Evolutionary conservation across 495 filamentous ascomycete species (phyloP).

Genomic region (Hyaloscypha variabilis): DNA sequence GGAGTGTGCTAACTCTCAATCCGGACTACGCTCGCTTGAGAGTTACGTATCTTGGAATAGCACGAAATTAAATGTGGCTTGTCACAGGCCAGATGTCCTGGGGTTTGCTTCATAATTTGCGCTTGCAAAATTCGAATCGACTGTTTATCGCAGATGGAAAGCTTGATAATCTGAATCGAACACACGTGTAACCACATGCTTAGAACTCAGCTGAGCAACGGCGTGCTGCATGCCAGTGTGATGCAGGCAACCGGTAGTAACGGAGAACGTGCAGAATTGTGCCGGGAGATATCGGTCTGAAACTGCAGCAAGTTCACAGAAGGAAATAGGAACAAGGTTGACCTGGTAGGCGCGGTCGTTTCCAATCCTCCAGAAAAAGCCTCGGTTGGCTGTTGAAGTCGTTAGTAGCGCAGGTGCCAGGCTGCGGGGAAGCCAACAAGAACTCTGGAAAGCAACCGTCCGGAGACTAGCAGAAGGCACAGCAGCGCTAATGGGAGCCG

Average conservation of each 20-base stretch:
- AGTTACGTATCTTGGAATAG: background rate
- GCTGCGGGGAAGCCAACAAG: background rate
- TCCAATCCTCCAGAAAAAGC: background rate
- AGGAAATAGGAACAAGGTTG: slow-evolving; percentile 2
- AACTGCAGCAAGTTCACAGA: background rate
- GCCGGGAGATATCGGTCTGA: background rate
- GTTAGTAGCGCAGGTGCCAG: background rate
- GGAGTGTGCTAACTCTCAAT: background rate
- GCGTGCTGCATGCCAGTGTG: background rate
- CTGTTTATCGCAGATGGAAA: background rate
- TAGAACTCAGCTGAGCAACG: background rate
- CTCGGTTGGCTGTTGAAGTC: background rate
- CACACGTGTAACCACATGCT: background rate
- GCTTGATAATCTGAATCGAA: background rate
- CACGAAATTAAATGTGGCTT: background rate
- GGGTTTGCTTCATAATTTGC: background rate
- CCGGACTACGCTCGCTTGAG: background rate
- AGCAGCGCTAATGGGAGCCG: background rate
- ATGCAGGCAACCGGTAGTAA: background rate
- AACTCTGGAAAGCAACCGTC: background rate
- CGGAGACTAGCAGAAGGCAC: background rate
- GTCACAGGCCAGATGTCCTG: background rate
- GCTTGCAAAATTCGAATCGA: background rate
- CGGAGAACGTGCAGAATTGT: background rate
- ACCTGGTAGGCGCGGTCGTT: background rate